These are phyloP conservation scores for Meripilus lineatus DNA, from an alignment of 1,284 basidiomycete genomes.

Conservation along the genomic window DNA sequence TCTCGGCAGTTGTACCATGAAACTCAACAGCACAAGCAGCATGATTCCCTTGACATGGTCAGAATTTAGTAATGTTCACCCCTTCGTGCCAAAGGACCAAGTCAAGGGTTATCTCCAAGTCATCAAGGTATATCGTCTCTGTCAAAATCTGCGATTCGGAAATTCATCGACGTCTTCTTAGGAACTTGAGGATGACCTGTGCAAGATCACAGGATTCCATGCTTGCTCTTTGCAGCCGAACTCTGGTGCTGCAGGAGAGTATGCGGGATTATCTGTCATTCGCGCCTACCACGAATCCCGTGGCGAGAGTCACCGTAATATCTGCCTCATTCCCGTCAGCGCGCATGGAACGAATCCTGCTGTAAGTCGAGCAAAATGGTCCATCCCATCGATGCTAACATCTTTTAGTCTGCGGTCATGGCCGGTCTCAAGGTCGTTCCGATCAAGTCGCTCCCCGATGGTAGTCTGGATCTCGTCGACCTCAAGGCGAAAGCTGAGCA, in stretches of 20 bases:
- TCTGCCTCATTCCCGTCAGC: constrained; percentile 93
- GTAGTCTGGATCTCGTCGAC: constrained; percentile 87
- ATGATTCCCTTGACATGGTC: constrained; percentile 97
- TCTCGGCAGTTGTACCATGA: constrained; percentile 95
- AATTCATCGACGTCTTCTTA: constrained; percentile 23
- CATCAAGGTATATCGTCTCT: constrained; percentile 54
- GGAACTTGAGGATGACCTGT: constrained; percentile 90
- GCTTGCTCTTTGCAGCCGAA: constrained; percentile 96
- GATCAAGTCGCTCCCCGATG: constrained; percentile 85
- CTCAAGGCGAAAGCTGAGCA: constrained; percentile 84
- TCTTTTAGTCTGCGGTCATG: constrained; percentile 86
- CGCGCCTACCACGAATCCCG: constrained; percentile 90
- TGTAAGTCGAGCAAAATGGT: too few relatives aligned
- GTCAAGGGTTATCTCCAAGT: constrained; percentile 84
- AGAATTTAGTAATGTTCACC: constrained; percentile 87
- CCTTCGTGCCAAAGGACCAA: constrained; percentile 89
- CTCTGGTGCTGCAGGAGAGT: constrained; percentile 96
- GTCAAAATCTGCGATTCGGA: not conserved
- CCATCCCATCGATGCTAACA: not conserved
- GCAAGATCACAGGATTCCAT: constrained; percentile 93
- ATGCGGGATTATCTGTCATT: constrained; percentile 90
- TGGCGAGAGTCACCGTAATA: constrained; percentile 81
- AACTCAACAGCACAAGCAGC: constrained; percentile 94
- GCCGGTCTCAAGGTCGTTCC: constrained; percentile 95
- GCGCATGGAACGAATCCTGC: constrained; percentile 97